phyloP scores from a whole-genome alignment of 2,329 filamentous ascomycete genomes.

The Juglanconis oblonga region DNA sequence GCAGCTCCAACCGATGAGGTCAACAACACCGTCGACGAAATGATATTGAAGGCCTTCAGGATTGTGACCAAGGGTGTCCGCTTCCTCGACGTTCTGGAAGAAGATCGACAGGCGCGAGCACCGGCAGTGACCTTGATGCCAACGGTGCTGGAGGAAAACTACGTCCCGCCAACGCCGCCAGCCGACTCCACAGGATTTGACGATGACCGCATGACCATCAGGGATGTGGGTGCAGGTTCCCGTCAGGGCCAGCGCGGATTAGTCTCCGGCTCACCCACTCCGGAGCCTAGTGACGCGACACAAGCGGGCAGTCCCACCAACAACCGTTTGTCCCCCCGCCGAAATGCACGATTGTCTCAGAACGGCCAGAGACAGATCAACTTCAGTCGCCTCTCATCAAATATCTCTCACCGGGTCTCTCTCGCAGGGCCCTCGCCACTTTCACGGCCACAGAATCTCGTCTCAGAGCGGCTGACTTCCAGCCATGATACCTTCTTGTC shows the following conservation, averaged over 20 bases:
- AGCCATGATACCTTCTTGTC: constrained; percentile 88
- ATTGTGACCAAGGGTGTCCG: constrained; percentile 88
- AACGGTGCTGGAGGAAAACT: constrained; percentile 56
- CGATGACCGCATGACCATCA: constrained; percentile 28
- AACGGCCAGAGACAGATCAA: constrained; percentile 36
- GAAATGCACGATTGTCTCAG: constrained; percentile 34
- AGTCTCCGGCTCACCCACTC: constrained; percentile 24
- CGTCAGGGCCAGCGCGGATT: constrained; percentile 32
- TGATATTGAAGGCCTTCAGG: constrained; percentile 90
- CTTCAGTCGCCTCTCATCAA: constrained; percentile 44
- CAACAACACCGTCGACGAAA: constrained; percentile 82
- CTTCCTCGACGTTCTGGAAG: constrained; percentile 83
- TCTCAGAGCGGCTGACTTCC: constrained; percentile 75
- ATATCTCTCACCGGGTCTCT: constrained; percentile 71
- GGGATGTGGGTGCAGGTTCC: constrained; percentile 38
- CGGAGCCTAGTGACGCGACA: constrained; percentile 28
- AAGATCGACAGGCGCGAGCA: constrained; percentile 50
- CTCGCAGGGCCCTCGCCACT: constrained; percentile 65
- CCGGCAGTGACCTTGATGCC: constrained; percentile 58
- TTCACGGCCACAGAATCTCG: constrained; percentile 66
- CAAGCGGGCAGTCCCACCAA: constrained; percentile 34
- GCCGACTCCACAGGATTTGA: constrained; percentile 54
- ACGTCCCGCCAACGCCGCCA: constrained; percentile 61
- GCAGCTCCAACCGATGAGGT: constrained; percentile 52
- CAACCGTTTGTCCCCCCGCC: constrained; percentile 47